Evolutionary conservation across 2,329 filamentous ascomycete genomes (phyloP).

Genomic region (Neodidymelliopsis sp.): DNA sequence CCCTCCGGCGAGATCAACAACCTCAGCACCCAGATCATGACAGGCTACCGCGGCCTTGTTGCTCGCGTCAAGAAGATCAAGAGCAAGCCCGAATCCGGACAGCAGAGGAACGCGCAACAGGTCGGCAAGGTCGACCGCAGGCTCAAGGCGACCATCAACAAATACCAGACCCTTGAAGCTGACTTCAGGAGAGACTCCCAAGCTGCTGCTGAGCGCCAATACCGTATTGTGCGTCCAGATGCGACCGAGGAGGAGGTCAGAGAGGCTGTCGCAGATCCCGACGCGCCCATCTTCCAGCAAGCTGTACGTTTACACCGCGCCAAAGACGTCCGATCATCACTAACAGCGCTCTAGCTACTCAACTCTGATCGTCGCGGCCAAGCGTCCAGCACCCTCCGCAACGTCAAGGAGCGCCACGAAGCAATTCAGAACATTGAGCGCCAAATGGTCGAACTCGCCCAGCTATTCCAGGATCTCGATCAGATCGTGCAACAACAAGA

Average conservation of each 20-base stretch:
- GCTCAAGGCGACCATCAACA: conserved; percentile 80
- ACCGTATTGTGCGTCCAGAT: conserved; percentile 85
- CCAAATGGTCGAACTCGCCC: conserved; percentile 84
- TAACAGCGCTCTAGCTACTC: conserved; percentile 64
- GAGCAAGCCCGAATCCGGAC: conserved; percentile 76
- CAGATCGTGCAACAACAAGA: conserved; percentile 87
- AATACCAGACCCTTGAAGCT: conserved; percentile 81
- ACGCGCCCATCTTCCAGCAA: conserved; percentile 86
- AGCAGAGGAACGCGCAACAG: conserved; percentile 77
- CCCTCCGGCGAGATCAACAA: conserved; percentile 74
- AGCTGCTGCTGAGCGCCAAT: conserved; percentile 87
- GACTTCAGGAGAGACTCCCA: conserved; percentile 81
- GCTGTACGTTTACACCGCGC: conserved; percentile 57
- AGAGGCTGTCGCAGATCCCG: conserved; percentile 75
- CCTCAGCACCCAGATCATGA: conserved; percentile 81
- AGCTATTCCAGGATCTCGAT: conserved; percentile 91
- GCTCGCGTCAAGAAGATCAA: conserved; percentile 84
- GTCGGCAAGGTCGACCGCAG: conserved; percentile 81
- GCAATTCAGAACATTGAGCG: conserved; percentile 92
- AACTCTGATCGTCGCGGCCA: conserved; percentile 82
- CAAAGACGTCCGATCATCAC: neutral
- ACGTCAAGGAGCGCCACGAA: conserved; percentile 82
- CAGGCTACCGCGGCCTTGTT: conserved; percentile 78
- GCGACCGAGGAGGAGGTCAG: conserved; percentile 80
- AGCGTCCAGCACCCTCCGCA: conserved; percentile 78